Evolutionary conservation across 2,329 filamentous ascomycete species (phyloP).

Genomic region (Didymella glomerata): DNA sequence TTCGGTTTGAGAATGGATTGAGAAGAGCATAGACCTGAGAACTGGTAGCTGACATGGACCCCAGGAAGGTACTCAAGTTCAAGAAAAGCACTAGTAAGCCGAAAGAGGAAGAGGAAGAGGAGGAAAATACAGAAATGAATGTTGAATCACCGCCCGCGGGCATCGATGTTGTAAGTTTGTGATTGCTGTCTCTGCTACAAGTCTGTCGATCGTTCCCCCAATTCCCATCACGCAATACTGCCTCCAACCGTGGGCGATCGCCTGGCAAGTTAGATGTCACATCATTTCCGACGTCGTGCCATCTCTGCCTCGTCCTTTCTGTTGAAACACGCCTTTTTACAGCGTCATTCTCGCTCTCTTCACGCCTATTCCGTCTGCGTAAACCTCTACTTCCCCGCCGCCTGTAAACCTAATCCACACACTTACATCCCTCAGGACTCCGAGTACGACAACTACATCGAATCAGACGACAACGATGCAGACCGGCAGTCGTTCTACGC

Average conservation of each 20-base stretch:
- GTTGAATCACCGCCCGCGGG: conserved; percentile 3
- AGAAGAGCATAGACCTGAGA: background rate
- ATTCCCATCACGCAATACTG: background rate
- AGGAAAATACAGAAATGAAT: conserved; percentile 2
- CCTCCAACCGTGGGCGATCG: background rate
- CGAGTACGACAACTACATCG: conserved; percentile 35
- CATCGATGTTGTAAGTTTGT: conserved; percentile 28
- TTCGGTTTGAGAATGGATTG: background rate
- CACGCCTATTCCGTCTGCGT: background rate
- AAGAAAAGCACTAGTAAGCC: conserved; percentile 1
- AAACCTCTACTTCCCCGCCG: background rate
- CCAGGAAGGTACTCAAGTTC: conserved; percentile 16
- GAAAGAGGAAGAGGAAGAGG: background rate
- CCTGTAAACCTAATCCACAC: background rate
- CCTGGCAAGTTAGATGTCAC: background rate
- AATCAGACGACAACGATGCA: conserved; percentile 36
- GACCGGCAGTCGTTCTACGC: conserved; percentile 39
- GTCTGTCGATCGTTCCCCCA: background rate
- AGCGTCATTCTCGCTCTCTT: background rate
- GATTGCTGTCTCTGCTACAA: background rate
- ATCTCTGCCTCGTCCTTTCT: background rate
- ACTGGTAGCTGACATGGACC: conserved; percentile 1
- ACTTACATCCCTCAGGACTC: conserved; percentile 29
- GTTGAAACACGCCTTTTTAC: background rate
- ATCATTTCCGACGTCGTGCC: background rate